Conservation (phyloP, 2,329 filamentous ascomycete genomes). For the Nigrospora osmanthi region DNA sequence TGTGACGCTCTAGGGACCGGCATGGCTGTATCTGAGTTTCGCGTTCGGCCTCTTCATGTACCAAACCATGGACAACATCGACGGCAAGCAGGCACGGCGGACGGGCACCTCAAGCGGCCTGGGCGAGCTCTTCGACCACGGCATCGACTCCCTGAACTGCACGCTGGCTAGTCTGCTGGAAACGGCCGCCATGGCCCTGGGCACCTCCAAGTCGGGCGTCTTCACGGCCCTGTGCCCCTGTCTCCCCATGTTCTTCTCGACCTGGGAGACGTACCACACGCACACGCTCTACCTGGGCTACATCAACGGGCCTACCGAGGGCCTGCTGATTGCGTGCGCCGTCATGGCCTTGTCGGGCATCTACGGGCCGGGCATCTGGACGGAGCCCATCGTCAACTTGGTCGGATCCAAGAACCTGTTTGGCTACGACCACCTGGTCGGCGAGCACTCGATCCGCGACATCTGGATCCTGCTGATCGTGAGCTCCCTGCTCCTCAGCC, state of each 20-base stretch:
- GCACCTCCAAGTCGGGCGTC: conserved; percentile 73
- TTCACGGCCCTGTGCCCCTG: conserved; percentile 89
- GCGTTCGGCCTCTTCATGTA: conserved; percentile 97
- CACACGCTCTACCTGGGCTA: conserved; percentile 94
- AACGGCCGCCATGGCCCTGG: conserved; percentile 87
- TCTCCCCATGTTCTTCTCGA: conserved; percentile 98
- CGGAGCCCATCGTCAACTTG: conserved; percentile 61
- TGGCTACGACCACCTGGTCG: conserved; percentile 51
- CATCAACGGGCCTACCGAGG: conserved; percentile 96
- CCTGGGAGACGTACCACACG: conserved; percentile 98
- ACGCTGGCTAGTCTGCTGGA: conserved; percentile 86
- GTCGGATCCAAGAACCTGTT: conserved; percentile 51
- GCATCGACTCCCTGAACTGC: conserved; percentile 96
- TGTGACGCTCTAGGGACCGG: conserved; percentile 52
- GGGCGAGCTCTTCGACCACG: conserved; percentile 96
- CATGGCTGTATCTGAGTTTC: conserved; percentile 95
- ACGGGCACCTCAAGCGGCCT: conserved; percentile 92
- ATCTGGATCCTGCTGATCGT: conserved; percentile 75
- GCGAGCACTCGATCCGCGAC: conserved; percentile 70
- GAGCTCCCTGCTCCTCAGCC: conserved; percentile 57
- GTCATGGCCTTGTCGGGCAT: conserved; percentile 84
- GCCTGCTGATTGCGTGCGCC: conserved; percentile 76
- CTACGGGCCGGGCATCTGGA: conserved; percentile 85
- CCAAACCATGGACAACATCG: conserved; percentile 97
- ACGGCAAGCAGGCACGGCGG: conserved; percentile 92